Conservation (phyloP, 169 alveolate species). For the Plasmodium falciparum region DNA sequence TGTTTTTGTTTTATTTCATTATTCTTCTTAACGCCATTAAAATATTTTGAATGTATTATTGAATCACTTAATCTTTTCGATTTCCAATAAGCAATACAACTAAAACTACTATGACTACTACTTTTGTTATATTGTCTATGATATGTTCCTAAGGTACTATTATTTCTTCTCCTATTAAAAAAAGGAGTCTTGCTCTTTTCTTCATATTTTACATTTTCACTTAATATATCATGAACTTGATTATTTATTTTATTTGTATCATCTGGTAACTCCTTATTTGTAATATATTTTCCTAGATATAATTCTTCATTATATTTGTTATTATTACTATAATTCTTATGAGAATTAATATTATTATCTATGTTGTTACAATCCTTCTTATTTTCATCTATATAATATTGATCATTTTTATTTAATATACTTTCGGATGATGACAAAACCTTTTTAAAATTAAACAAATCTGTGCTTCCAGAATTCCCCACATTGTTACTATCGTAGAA, state of each 20-base stretch:
- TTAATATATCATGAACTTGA: not conserved
- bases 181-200: not conserved
- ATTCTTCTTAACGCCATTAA: too few relatives aligned
- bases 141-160: not conserved
- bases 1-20: not conserved
- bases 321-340: slow-evolving; percentile 4
- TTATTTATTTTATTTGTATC: not conserved
- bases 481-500: slow-evolving; percentile 38
- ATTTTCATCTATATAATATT: too few relatives aligned
- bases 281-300: slow-evolving; percentile 1
- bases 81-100: not conserved
- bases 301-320: slow-evolving; percentile 6
- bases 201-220: not conserved
- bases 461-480: slow-evolving; percentile 32
- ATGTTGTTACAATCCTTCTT: too few relatives aligned
- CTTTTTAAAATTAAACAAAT: slow-evolving; percentile 24
- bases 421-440: not conserved
- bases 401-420: too few relatives aligned
- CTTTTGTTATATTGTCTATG: not conserved
- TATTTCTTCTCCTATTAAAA: not conserved
- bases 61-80: slow-evolving; percentile 6
- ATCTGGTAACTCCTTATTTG: not conserved
- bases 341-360: too few relatives aligned
- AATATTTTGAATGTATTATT: not conserved
- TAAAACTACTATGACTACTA: not conserved